Evolutionary conservation across 306 rosid species (phyloP).

Genomic region (Corylus heterophylla): DNA sequence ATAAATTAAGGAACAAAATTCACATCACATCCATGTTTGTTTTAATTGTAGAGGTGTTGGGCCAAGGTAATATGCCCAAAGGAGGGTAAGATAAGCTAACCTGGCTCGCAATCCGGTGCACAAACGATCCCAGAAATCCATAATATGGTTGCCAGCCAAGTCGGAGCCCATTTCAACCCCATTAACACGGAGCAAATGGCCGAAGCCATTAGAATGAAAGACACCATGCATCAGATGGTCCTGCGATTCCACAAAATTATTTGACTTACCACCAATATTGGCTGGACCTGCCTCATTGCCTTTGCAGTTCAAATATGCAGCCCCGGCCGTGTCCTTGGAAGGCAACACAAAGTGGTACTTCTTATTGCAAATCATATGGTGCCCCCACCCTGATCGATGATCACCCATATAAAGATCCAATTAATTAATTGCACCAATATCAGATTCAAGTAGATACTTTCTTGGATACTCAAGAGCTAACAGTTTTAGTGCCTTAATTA

Average conservation of each 20-base stretch:
- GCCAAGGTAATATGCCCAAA: no score
- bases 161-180: slow-evolving; percentile 73
- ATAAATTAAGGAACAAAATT: neutral
- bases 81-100: slow-evolving; percentile 29
- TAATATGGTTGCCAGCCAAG: slow-evolving; percentile 60
- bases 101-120: slow-evolving; percentile 68
- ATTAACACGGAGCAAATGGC: slow-evolving; percentile 78
- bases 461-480: no score
- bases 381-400: slow-evolving; percentile 65
- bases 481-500: no score
- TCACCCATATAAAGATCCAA: no score
- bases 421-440: no score
- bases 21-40: neutral
- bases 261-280: slow-evolving; percentile 39
- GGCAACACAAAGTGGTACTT: slow-evolving; percentile 84
- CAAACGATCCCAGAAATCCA: slow-evolving; percentile 84
- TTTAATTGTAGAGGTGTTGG: neutral
- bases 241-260: slow-evolving; percentile 43
- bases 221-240: slow-evolving; percentile 84
- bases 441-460: no score
- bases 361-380: slow-evolving; percentile 78
- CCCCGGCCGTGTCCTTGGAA: slow-evolving; percentile 57
- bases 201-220: slow-evolving; percentile 84
- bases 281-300: slow-evolving; percentile 22
- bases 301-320: slow-evolving; percentile 45